phyloP scores from a whole-genome alignment of 202 grass and related monocot species.

The Elaeis oleifera region DNA sequence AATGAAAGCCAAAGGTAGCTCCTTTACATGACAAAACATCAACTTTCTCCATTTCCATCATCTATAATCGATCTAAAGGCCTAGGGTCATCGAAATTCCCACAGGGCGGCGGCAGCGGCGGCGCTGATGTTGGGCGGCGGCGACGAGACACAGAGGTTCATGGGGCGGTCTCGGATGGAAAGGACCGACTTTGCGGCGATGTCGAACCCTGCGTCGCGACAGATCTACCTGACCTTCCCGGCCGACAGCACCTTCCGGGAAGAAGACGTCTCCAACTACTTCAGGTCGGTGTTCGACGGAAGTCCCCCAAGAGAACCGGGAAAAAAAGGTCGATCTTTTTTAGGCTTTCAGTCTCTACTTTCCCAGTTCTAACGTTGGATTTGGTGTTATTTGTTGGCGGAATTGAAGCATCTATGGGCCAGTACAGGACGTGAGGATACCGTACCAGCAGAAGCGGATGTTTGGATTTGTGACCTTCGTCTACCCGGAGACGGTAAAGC shows the following conservation, averaged over 20 bases:
- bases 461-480: conserved; percentile 94
- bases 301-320: neutral
- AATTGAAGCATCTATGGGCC: conserved; percentile 64
- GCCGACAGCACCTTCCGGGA: conserved; percentile 80
- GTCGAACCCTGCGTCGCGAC: conserved; percentile 38
- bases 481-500: conserved; percentile 53
- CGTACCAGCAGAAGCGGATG: conserved; percentile 94
- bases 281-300: conserved; percentile 50
- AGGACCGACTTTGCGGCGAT: conserved; percentile 35
- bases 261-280: conserved; percentile 83
- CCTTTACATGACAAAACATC: conserved; percentile 1
- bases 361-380: neutral
- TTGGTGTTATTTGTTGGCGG: neutral
- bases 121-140: conserved; percentile 23
- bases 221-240: conserved; percentile 94
- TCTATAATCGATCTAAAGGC: neutral
- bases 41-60: neutral
- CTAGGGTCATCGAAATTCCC: conserved; percentile 1
- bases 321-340: neutral
- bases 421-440: conserved; percentile 92
- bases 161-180: conserved; percentile 42
- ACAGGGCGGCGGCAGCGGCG: conserved; percentile 31
- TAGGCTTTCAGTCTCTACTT: neutral
- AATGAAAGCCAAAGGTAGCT: conserved; percentile 53
- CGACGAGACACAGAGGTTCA: conserved; percentile 38